Conservation (phyloP, 148 eudicot genomes). For the Nyssa sinensis region DNA sequence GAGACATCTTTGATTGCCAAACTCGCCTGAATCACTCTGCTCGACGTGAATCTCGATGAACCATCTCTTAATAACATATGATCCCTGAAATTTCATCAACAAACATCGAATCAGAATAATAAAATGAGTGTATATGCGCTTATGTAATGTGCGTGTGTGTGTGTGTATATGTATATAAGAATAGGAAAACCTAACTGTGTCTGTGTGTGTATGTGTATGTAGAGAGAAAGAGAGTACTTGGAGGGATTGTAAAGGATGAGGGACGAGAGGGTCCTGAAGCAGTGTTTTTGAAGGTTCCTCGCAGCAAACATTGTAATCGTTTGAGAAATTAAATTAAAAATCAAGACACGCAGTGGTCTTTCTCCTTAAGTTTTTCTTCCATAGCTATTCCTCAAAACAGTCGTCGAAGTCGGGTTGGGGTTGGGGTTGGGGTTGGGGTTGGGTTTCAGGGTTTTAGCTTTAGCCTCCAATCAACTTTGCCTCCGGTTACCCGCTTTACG, state of each 20-base stretch:
- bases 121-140: background rate
- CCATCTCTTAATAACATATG: conserved; percentile 18
- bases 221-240: conserved; percentile 24
- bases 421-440: too few species aligned
- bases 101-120: background rate
- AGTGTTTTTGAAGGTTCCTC: conserved; percentile 35
- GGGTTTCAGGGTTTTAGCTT: conserved; percentile 1
- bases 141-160: too few species aligned
- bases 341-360: too few species aligned
- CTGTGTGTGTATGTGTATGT: background rate
- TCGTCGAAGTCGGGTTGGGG: background rate
- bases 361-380: background rate
- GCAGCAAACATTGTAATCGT: conserved; percentile 33
- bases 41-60: conserved; percentile 4
- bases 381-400: background rate
- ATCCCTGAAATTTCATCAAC: conserved; percentile 31
- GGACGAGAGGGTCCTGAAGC: conserved; percentile 37
- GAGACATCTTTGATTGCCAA: conserved; percentile 8
- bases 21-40: conserved; percentile 16
- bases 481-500: background rate
- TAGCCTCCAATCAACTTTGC: background rate
- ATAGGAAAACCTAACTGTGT: background rate
- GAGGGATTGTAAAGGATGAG: conserved; percentile 23
- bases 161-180: too few species aligned
- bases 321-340: background rate